A percentile compares a stretch with the other conserved stretches of the same genome.
Conservation (phyloP, 2,329 filamentous ascomycete genomes). For the Cladosporium sp. region DNA sequence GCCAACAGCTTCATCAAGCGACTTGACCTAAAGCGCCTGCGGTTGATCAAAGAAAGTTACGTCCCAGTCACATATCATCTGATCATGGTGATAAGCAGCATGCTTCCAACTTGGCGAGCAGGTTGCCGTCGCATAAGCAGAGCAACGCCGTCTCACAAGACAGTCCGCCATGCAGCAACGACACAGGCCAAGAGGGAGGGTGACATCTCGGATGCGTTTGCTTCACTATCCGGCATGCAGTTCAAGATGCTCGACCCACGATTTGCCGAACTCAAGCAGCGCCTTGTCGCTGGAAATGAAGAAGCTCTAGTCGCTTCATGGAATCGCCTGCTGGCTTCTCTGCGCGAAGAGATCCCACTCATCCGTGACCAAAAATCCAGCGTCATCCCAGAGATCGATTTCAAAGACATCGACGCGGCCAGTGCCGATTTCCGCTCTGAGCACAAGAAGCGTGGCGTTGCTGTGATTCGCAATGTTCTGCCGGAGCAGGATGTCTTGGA, state of each 20-base stretch:
- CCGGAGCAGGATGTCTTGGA: slow-evolving; percentile 40
- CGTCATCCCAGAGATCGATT: slow-evolving; percentile 45
- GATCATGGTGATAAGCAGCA: not conserved
- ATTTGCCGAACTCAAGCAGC: slow-evolving; percentile 43
- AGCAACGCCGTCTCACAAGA: not conserved
- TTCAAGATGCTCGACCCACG: slow-evolving; percentile 43
- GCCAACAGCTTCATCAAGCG: too few species aligned
- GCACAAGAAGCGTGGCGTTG: slow-evolving; percentile 54
- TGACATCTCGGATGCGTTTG: slow-evolving; percentile 50
- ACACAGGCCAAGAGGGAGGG: slow-evolving; percentile 41
- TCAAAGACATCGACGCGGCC: slow-evolving; percentile 42
- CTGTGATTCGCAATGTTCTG: slow-evolving; percentile 44
- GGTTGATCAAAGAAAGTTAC: too few species aligned
- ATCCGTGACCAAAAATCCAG: slow-evolving; percentile 41
- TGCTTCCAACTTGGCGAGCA: slow-evolving; percentile 1
- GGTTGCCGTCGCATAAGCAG: not conserved
- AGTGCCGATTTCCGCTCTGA: slow-evolving; percentile 54
- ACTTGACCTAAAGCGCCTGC: too few species aligned
- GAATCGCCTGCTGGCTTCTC: slow-evolving; percentile 39
- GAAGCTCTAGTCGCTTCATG: slow-evolving; percentile 43
- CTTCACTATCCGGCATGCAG: slow-evolving; percentile 44
- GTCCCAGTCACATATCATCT: not conserved
- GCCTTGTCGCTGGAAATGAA: slow-evolving; percentile 47
- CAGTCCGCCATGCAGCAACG: slow-evolving; percentile 16
- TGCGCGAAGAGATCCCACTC: slow-evolving; percentile 43